Percentiles rank a stretch among this genome's conserved stretches.
phyloP scores from a whole-genome alignment of 306 rosid genomes.

The Cucurbita argyrosperma region DNA sequence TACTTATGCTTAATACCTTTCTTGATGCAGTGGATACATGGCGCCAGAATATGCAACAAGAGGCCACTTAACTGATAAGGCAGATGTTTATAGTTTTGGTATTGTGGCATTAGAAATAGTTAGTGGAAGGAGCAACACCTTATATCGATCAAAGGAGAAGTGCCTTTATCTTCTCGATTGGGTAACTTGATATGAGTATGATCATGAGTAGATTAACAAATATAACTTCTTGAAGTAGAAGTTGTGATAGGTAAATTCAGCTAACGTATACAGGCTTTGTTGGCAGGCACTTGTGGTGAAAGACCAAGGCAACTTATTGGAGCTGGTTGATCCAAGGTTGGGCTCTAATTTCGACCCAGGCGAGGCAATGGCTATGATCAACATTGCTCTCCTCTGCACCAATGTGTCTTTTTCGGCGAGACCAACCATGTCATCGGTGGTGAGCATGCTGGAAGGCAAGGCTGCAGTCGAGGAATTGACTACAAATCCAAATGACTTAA shows the following conservation, averaged over 20 bases:
- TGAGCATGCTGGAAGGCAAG: slow-evolving; percentile 21
- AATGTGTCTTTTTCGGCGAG: slow-evolving; percentile 7
- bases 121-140: slow-evolving; percentile 43
- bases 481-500: neutral
- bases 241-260: no score
- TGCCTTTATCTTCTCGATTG: slow-evolving; percentile 37
- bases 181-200: slow-evolving; percentile 14
- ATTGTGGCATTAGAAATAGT: slow-evolving; percentile 39
- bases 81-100: slow-evolving; percentile 65
- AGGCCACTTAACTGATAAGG: slow-evolving; percentile 55
- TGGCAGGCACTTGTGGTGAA: slow-evolving; percentile 19
- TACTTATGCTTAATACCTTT: no score
- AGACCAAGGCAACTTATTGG: slow-evolving; percentile 16
- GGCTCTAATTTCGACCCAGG: slow-evolving; percentile 13
- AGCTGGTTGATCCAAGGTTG: slow-evolving; percentile 25
- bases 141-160: slow-evolving; percentile 21
- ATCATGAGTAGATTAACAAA: no score
- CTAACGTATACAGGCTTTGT: neutral
- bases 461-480: neutral
- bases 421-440: slow-evolving; percentile 25
- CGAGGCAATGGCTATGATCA: slow-evolving; percentile 22
- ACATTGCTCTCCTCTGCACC: slow-evolving; percentile 24
- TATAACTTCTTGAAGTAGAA: no score
- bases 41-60: slow-evolving; percentile 52
- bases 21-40: neutral